These are phyloP conservation scores for Sclerospora graminicola DNA, from an alignment of 352 stramenopile species.

Conservation along the genomic window DNA sequence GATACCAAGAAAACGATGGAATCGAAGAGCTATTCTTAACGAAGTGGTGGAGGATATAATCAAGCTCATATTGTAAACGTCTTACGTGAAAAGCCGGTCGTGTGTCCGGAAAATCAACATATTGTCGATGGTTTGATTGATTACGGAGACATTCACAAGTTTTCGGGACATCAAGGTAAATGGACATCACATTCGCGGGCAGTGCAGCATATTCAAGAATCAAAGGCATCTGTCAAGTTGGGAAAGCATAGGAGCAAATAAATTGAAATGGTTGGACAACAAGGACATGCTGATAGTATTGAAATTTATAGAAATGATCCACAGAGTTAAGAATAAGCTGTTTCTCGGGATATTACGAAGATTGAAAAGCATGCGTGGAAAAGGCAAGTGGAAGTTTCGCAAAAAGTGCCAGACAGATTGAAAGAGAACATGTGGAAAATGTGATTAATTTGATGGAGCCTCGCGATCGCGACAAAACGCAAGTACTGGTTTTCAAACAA, in stretches of 20 bases:
- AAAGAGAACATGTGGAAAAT: no score
- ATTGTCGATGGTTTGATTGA: constrained; percentile 58
- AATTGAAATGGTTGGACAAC: constrained; percentile 50
- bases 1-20: constrained; percentile 16
- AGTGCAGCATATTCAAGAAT: constrained; percentile 42
- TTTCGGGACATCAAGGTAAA: constrained; percentile 48
- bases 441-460: no score
- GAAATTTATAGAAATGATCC: constrained; percentile 43
- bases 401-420: no score
- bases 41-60: constrained; percentile 30
- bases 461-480: no score
- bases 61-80: constrained; percentile 60
- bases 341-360: no score
- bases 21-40: constrained; percentile 13
- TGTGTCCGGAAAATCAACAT: constrained; percentile 45
- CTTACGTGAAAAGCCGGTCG: constrained; percentile 43
- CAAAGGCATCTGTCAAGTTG: constrained; percentile 38
- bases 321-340: no score
- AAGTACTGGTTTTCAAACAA: no score
- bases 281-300: constrained; percentile 61
- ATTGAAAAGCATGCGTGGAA: no score
- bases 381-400: no score
- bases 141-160: constrained; percentile 64
- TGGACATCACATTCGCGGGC: constrained; percentile 67
- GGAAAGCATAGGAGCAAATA: constrained; percentile 34